A percentile compares a stretch with the other conserved stretches of the same genome.
Evolutionary conservation across 345 rosid genomes (phyloP).

Genomic region (Erucastrum elatum): DNA sequence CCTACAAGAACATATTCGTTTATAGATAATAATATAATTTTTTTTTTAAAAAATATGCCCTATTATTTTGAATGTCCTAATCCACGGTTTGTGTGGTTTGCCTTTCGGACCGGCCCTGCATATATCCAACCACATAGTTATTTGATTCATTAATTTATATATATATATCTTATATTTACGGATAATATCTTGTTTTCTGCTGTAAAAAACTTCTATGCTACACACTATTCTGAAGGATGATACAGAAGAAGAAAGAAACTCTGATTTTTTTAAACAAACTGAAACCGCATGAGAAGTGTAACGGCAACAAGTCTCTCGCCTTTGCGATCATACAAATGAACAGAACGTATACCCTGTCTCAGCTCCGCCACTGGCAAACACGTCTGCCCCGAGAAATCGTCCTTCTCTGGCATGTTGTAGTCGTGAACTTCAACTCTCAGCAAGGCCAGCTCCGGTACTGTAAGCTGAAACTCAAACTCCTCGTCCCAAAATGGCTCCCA

Average conservation of each 20-base stretch:
- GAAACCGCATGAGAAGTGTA: slow-evolving; percentile 65
- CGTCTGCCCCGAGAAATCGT: slow-evolving; percentile 72
- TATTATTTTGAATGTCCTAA: no score
- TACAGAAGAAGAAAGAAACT: not conserved
- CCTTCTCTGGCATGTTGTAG: slow-evolving; percentile 67
- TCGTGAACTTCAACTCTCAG: slow-evolving; percentile 68
- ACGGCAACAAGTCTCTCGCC: slow-evolving; percentile 49
- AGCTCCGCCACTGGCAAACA: slow-evolving; percentile 67
- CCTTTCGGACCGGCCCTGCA: no score
- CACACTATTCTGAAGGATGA: not conserved
- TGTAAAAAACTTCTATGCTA: not conserved
- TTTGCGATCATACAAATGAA: slow-evolving; percentile 58
- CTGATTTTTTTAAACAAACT: slow-evolving; percentile 20
- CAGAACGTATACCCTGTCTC: slow-evolving; percentile 58
- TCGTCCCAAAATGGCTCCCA: slow-evolving; percentile 76
- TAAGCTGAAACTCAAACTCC: slow-evolving; percentile 61
- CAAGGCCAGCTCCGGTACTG: slow-evolving; percentile 68
- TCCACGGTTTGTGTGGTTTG: no score
- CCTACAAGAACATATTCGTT: no score
- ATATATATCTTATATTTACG: not conserved
- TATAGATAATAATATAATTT: no score
- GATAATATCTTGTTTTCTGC: not conserved
- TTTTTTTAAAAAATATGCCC: no score
- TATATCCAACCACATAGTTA: not conserved
- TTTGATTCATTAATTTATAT: not conserved